phyloP scores from a whole-genome alignment of 257 asterid genomes.

The Salvia miltiorrhiza region DNA sequence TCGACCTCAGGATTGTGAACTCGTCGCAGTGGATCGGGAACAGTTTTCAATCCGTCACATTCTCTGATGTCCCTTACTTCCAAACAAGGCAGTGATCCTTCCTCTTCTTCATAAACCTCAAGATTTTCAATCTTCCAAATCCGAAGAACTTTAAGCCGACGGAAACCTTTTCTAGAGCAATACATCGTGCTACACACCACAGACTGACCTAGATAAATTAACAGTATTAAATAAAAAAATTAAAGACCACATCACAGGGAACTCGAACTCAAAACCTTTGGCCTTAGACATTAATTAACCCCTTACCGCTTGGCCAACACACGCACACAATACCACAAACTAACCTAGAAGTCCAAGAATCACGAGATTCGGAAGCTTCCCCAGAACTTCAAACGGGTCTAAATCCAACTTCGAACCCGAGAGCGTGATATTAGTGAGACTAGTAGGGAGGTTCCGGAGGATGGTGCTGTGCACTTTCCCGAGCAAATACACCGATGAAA shows the following conservation, averaged over 20 bases:
- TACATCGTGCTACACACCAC: not conserved
- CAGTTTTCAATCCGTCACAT: conserved; percentile 7
- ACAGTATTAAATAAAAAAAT: no score
- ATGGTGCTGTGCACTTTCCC: conserved; percentile 12
- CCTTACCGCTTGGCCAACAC: no score
- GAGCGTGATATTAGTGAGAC: conserved; percentile 19
- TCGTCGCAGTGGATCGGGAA: conserved; percentile 4
- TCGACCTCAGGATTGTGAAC: not conserved
- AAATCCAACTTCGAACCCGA: conserved; percentile 9
- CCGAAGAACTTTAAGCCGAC: conserved; percentile 8
- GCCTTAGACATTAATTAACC: no score
- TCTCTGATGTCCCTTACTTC: conserved; percentile 26
- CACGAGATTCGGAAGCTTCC: conserved; percentile 15
- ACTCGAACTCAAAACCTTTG: no score
- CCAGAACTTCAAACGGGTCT: conserved; percentile 24
- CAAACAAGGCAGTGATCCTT: conserved; percentile 22
- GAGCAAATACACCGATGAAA: conserved; percentile 25
- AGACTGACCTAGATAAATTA: no score
- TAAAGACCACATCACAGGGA: no score
- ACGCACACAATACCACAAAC: no score
- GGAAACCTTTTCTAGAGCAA: conserved; percentile 18
- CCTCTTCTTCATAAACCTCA: not conserved
- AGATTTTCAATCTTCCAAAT: conserved; percentile 26
- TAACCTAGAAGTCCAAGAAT: conserved; percentile 15
- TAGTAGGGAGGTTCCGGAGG: conserved; percentile 11